These are phyloP conservation scores for Castanea mollissima DNA, from an alignment of 306 rosid genomes.

Conservation along the genomic window DNA sequence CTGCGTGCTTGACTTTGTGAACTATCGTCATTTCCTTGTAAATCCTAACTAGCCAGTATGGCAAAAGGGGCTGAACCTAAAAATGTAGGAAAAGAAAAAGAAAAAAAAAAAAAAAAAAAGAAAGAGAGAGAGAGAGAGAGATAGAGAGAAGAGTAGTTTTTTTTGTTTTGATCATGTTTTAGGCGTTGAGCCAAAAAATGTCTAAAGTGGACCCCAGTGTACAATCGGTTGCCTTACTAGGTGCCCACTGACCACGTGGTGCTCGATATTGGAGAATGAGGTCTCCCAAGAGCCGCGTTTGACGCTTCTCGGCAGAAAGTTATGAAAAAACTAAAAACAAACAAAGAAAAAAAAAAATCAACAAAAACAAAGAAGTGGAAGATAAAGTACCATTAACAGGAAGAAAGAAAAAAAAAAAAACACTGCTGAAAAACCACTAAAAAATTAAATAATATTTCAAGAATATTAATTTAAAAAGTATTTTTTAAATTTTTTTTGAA, in stretches of 20 bases:
- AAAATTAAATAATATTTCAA: too few relatives aligned
- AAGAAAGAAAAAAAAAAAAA: not conserved
- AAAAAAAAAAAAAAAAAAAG: too few relatives aligned
- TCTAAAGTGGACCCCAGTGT: conserved; percentile 50
- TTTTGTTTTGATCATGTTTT: conserved; percentile 30
- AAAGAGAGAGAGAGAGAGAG: too few relatives aligned
- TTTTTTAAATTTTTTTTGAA: too few relatives aligned
- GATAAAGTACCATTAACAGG: not conserved
- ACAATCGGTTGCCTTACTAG: conserved; percentile 29
- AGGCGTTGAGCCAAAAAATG: conserved; percentile 35
- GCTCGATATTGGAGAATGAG: conserved; percentile 43
- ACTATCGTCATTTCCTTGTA: too few relatives aligned
- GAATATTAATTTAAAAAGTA: too few relatives aligned
- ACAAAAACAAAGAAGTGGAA: not conserved
- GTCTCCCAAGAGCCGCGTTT: conserved; percentile 44
- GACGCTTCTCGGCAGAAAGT: conserved; percentile 21
- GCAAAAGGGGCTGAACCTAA: too few relatives aligned
- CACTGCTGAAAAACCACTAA: not conserved
- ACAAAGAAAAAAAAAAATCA: not conserved
- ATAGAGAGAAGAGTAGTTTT: not conserved
- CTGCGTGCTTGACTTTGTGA: too few relatives aligned
- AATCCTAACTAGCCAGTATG: too few relatives aligned
- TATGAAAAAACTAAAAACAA: not conserved
- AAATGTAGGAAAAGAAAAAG: too few relatives aligned
- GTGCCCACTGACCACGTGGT: conserved; percentile 79